Base-by-base conservation (phyloP, 1,139 yeast genomes). In the Cylindricascospora bacillispora region DNA sequence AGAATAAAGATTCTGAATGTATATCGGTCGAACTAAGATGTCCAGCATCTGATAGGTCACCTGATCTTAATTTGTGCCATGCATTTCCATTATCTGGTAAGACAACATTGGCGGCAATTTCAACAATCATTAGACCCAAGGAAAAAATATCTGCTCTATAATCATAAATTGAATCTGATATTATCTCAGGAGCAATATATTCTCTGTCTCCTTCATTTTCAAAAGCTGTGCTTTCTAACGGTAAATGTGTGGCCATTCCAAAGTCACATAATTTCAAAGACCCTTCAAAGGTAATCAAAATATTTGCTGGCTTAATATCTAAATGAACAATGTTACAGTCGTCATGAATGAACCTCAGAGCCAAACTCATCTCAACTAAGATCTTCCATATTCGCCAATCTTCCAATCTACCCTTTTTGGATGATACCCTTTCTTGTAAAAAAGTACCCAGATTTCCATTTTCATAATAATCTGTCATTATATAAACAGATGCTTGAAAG, bases 371-470 rank as follows among this genome's bases (percentile, higher is more conserved):
- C 52, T 89, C 97, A 32, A 79, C 77, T 39, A 86, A 60, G 24
- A 92, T 86, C 58, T 89, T 89, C 99, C 99, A 89, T 25, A 86
- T 86, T 41, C 99, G 69, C 76, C 95, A 89, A 52, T 89, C 98
- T 52, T 89, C 99, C 27, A 78, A 59, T 18, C 53, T 39, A 15
- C 41, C 41, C 17, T 52, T 45, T 37, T 70, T 67, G 5, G 75
- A 61, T n/a, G 80, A 63, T 39, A 79, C 75, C 34, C 92, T 92
- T 50, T 77, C 76, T 41, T 82, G 93, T 30, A 89, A 57, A 50
- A 89, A 89, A 34, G 72, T 70, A 49, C 76, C 93, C 30, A 89
- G 59, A 15, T 89, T 81, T 1, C 98, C 98, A 48, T 89, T 86
- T 50, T 89, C 99, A 57, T 95, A 89, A 51, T 63, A 85, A 47